Evolutionary conservation across 1,284 basidiomycete genomes (phyloP).

Genomic region (Hymenochaete sp.): DNA sequence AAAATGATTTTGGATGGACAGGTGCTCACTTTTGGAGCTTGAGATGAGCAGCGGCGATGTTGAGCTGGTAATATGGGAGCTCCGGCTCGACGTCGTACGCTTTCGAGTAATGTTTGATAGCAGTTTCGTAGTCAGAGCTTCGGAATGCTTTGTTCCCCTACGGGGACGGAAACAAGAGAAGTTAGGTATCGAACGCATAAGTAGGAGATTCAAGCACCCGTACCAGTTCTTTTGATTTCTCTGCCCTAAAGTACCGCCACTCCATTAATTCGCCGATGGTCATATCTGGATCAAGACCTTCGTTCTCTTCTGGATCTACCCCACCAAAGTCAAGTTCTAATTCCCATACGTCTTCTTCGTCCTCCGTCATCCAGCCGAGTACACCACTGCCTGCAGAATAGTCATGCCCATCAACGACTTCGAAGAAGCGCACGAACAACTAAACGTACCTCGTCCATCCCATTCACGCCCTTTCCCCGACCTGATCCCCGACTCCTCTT

Average conservation of each 20-base stretch:
- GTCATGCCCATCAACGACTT: not conserved
- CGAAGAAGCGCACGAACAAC: not conserved
- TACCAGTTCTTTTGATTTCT: conserved; percentile 59
- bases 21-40: conserved; percentile 57
- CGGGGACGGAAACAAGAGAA: conserved; percentile 11
- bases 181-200: not conserved
- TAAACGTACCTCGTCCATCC: conserved; percentile 48
- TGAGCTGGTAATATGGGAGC: conserved; percentile 62
- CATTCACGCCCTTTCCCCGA: conserved; percentile 59
- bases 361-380: conserved; percentile 57
- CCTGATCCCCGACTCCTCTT: conserved; percentile 43
- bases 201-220: conserved; percentile 15
- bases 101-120: conserved; percentile 46
- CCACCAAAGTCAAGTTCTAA: conserved; percentile 52
- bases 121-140: conserved; percentile 43
- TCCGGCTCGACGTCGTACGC: conserved; percentile 58
- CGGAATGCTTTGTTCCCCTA: conserved; percentile 61
- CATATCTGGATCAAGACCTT: conserved; percentile 42
- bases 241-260: conserved; percentile 56
- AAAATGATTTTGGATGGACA: no score
- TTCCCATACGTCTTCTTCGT: conserved; percentile 68
- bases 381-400: conserved; percentile 41
- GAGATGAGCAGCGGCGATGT: conserved; percentile 59
- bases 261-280: conserved; percentile 63
- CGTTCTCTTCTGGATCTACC: conserved; percentile 41